Conservation (phyloP, 768 basidiomycete genomes). For the Cystobasidium ongulense region DNA sequence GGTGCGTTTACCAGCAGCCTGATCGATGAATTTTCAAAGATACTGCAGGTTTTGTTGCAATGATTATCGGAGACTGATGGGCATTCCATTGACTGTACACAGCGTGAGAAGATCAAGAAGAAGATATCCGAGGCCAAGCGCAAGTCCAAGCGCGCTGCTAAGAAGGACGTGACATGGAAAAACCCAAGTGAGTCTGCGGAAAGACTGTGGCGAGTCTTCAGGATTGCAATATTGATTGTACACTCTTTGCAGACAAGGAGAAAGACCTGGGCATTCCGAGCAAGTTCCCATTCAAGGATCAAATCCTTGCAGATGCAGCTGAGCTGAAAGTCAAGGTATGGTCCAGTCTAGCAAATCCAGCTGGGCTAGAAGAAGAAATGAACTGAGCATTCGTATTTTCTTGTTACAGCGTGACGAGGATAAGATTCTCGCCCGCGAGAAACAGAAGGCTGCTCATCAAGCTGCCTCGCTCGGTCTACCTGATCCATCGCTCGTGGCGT, state of each 20-base stretch:
- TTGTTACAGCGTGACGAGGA: constrained; percentile 34
- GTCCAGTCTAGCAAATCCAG: not conserved
- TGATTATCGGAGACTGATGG: not conserved
- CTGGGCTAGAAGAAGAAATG: not conserved
- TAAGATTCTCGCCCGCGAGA: constrained; percentile 34
- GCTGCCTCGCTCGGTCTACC: constrained; percentile 32
- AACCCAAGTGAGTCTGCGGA: constrained; percentile 42
- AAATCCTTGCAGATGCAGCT: constrained; percentile 48
- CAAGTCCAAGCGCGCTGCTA: constrained; percentile 46
- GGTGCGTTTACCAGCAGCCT: not conserved
- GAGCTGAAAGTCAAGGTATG: constrained; percentile 44
- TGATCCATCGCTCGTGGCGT: constrained; percentile 32
- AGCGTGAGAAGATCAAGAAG: constrained; percentile 41
- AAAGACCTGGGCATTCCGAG: constrained; percentile 50
- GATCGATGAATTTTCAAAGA: constrained; percentile 4
- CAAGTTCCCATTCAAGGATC: constrained; percentile 49
- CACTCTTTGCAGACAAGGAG: constrained; percentile 44
- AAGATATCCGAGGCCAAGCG: constrained; percentile 44
- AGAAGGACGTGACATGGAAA: constrained; percentile 50
- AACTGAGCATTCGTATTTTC: not conserved
- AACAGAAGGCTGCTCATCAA: constrained; percentile 34
- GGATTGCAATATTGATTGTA: not conserved
- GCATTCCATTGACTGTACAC: not conserved
- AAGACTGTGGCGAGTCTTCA: not conserved
- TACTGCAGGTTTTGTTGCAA: not conserved